These are phyloP conservation scores for Colletotrichum lupini DNA, from an alignment of 2,329 filamentous ascomycete species.

Conservation along the genomic window DNA sequence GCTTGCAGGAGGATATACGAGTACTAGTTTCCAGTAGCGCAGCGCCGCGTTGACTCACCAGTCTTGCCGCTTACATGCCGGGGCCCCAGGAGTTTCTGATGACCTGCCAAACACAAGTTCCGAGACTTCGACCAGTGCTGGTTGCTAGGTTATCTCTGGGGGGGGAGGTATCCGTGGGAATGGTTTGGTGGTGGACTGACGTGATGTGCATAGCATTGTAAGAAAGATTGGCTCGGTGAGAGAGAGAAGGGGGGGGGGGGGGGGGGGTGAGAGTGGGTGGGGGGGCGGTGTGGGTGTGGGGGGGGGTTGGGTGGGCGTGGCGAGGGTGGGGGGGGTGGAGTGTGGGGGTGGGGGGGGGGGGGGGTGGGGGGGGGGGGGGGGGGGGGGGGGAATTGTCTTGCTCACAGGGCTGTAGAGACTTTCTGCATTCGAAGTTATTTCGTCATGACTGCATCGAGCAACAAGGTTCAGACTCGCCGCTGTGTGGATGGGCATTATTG, in stretches of 20 bases:
- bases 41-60: conserved; percentile 26
- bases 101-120: neutral
- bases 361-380: neutral
- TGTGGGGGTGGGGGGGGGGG: no score
- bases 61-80: conserved; percentile 21
- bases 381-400: neutral
- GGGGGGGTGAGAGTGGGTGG: no score
- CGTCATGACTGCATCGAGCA: conserved; percentile 1
- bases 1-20: conserved; percentile 4
- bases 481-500: neutral
- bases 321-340: no score
- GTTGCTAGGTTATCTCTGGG: conserved; percentile 15
- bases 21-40: conserved; percentile 23
- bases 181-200: neutral
- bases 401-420: conserved; percentile 13
- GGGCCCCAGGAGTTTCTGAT: neutral
- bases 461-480: neutral
- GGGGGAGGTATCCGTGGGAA: conserved; percentile 8
- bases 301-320: no score
- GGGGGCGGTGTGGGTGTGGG: no score
- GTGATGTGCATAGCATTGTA: neutral
- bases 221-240: neutral
- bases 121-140: neutral
- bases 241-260: neutral
- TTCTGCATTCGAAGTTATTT: neutral